Conservation (phyloP, 352 stramenopile genomes). For the Phytophthora lateralis region DNA sequence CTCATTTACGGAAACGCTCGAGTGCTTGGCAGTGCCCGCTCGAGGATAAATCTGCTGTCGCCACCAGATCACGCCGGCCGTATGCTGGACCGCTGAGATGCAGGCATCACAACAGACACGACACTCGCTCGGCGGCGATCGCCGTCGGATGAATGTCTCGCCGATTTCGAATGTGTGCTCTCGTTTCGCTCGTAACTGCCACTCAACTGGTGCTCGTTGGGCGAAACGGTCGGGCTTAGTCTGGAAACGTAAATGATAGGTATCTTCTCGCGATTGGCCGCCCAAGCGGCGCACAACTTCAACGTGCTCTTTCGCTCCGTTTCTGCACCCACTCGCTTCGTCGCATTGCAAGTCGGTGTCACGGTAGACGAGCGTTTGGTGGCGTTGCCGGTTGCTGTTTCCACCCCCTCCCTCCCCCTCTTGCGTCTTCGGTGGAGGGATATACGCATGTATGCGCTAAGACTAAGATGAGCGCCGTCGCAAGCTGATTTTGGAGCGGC, state of each 20-base stretch:
- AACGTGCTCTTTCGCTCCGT: slow-evolving; percentile 7
- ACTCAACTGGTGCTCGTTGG: background rate
- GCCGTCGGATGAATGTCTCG: background rate
- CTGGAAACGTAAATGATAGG: slow-evolving; percentile 28
- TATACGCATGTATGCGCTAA: background rate
- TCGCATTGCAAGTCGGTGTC: slow-evolving; percentile 6
- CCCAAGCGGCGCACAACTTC: slow-evolving; percentile 13
- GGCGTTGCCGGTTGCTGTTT: background rate
- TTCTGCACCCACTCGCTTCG: background rate
- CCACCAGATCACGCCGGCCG: background rate
- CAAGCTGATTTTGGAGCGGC: background rate
- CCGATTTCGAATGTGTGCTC: slow-evolving; percentile 1
- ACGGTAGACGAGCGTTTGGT: background rate
- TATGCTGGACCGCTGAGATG: slow-evolving; percentile 1
- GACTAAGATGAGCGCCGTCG: background rate
- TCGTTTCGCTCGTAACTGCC: slow-evolving; percentile 4
- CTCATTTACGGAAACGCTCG: slow-evolving; percentile 3
- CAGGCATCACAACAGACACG: background rate
- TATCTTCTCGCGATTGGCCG: slow-evolving; percentile 13
- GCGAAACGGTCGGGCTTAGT: slow-evolving; percentile 4
- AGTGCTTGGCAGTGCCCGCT: background rate
- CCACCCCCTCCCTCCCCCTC: background rate
- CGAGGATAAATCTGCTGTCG: slow-evolving; percentile 13
- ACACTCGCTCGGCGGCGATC: background rate
- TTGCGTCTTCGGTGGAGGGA: background rate